Base-by-base conservation (phyloP, 352 stramenopile genomes). In the Globisporangium viniferum region DNA sequence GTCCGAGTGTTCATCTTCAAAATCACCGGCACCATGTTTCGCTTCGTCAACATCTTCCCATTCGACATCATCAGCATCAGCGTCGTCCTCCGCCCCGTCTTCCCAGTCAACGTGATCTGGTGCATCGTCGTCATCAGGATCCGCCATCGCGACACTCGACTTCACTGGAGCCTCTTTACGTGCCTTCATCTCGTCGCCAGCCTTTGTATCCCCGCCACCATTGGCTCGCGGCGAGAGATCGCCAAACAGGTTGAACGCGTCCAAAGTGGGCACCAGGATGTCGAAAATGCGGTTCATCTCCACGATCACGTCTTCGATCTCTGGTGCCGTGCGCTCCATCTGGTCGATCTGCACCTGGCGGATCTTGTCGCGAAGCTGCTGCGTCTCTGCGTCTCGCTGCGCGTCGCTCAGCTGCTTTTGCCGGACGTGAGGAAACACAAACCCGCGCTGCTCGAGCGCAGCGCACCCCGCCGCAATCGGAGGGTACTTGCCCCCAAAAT, bases 221-320 rank as follows among this genome's bases (percentile, higher is more conserved):
- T 5, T 35, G 36, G 18, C 18, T 27, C 29, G 15, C 24, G 59
- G 27, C 31, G 31, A n/a, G 31, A 60, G 8, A 29, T 63, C 64
- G 20, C 66, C 46, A 36, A 68, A 60, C 18, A 84, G 3, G 27
- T 79, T 69, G 70, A 93, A 93, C 8, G 79, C 74, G 48, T 93
- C 85, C 15, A 93, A 59, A 20, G 82, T 93, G 39, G 85, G 85
- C 29, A 93, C 78, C 6, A 93, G 65, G 39, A 93, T 90, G 69
- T 90, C 78, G 64, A 91, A 92, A 39, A 87, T 77, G n/a, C 74
- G 76, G 65, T 93, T 77, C 85, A 91, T 91, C 68, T 91, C 85
- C 22, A 77, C 60, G 2, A 93, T 63, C 60, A 85, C 72, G 18
- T 78, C 70, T 70, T 91, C 83, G 71, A 93, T 92, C 66, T 93